These are phyloP conservation scores for Begonia masoniana DNA, from an alignment of 306 rosid genomes.

Conservation along the genomic window DNA sequence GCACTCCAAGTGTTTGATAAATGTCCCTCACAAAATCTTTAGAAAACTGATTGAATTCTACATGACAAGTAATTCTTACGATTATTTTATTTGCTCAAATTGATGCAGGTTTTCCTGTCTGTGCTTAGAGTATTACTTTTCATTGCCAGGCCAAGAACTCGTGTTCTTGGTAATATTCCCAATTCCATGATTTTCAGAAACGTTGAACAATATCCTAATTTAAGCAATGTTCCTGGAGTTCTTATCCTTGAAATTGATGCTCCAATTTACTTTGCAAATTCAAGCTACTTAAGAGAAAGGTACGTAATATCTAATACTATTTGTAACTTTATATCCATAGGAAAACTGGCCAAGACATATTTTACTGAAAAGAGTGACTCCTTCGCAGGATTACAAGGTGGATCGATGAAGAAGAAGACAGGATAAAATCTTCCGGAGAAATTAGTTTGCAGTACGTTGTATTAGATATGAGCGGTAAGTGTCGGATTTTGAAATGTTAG, in stretches of 20 bases:
- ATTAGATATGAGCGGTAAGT: constrained; percentile 25
- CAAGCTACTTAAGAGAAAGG: constrained; percentile 17
- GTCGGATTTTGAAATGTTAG: not conserved
- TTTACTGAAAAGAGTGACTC: no score
- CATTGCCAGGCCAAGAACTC: constrained; percentile 10
- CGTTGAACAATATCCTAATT: constrained; percentile 10
- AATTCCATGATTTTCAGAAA: constrained; percentile 11
- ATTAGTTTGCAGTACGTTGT: constrained; percentile 21
- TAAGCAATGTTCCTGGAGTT: constrained; percentile 7
- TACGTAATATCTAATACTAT: not conserved
- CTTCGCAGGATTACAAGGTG: constrained; percentile 21
- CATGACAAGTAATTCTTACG: not conserved
- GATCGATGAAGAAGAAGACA: constrained; percentile 36
- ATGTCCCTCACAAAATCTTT: not conserved
- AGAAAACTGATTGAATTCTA: not conserved
- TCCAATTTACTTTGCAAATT: constrained; percentile 15
- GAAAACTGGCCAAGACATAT: no score
- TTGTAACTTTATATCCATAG: not conserved
- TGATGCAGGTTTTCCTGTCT: constrained; percentile 10
- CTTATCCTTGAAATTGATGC: constrained; percentile 11
- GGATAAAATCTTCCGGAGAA: constrained; percentile 21
- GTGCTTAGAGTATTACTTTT: constrained; percentile 9
- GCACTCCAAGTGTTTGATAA: not conserved
- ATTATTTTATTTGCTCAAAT: not conserved
- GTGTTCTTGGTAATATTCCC: constrained; percentile 9